Evolutionary conservation across 257 asterid species (phyloP).

Genomic region (Linderniella brevidens): DNA sequence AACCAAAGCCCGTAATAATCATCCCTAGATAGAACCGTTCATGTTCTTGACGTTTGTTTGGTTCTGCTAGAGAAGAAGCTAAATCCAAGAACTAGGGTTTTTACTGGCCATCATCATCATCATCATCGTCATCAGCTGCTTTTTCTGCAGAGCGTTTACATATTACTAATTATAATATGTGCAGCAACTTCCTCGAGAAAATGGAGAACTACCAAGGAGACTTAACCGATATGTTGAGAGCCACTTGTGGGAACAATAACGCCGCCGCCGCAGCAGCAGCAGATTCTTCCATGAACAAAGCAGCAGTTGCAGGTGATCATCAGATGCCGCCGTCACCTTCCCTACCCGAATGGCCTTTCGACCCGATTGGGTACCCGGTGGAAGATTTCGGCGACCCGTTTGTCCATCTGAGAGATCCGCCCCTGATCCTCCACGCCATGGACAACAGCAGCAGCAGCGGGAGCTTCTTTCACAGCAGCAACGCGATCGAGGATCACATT

Average conservation of each 20-base stretch:
- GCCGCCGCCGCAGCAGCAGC: slow-evolving; percentile 7
- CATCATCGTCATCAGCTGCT: no score
- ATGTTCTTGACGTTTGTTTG: slow-evolving; percentile 16
- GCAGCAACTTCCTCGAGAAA: slow-evolving; percentile 23
- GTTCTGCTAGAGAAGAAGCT: slow-evolving; percentile 11
- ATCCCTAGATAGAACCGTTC: slow-evolving; percentile 10
- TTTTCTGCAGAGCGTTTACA: no score
- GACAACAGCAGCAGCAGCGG: no score
- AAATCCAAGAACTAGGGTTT: not conserved
- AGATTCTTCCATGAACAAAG: slow-evolving; percentile 1
- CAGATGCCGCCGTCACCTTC: slow-evolving; percentile 14
- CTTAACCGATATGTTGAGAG: slow-evolving; percentile 58
- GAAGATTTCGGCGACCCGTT: slow-evolving; percentile 82
- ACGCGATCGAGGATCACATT: no score
- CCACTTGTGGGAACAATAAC: slow-evolving; percentile 17
- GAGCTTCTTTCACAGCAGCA: no score
- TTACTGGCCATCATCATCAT: no score
- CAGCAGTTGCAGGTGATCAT: slow-evolving; percentile 38
- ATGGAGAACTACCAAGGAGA: slow-evolving; percentile 72
- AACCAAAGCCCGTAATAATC: no score
- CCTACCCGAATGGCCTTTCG: not conserved
- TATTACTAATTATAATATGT: no score
- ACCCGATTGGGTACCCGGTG: slow-evolving; percentile 7
- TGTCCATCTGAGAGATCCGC: slow-evolving; percentile 52
- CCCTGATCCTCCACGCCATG: slow-evolving; percentile 30